Evolutionary conservation across 163 green algal genomes (phyloP).

Genomic region (Scenedesmus sp.): DNA sequence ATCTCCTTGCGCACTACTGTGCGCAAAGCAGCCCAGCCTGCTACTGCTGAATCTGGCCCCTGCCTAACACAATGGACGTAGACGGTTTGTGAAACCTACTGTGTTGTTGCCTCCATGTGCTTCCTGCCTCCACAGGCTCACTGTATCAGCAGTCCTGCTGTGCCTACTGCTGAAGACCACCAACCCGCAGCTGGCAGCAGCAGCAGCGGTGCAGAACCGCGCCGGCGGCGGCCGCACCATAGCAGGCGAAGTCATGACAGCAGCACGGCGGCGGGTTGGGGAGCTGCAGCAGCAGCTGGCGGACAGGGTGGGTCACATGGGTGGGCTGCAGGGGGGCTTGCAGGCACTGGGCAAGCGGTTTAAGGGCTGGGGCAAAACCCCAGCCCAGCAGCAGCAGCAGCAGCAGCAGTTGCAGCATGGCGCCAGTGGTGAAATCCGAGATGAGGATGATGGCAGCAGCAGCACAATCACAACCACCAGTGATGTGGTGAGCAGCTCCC

Average conservation of each 20-base stretch:
- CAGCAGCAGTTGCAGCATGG: slow-evolving; percentile 1
- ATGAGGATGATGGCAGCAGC: background rate
- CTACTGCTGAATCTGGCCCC: no score
- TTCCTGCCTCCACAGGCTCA: slow-evolving; percentile 12
- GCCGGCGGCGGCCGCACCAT: background rate
- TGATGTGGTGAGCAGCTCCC: background rate
- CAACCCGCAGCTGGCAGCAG: slow-evolving; percentile 17
- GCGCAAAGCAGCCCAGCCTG: no score
- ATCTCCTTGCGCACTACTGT: no score
- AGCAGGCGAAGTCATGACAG: slow-evolving; percentile 1
- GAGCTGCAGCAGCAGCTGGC: slow-evolving; percentile 43
- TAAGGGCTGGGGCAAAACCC: background rate
- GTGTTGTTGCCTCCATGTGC: background rate
- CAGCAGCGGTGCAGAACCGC: slow-evolving; percentile 35
- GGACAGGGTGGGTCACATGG: slow-evolving; percentile 10
- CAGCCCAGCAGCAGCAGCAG: background rate
- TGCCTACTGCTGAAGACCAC: slow-evolving; percentile 40
- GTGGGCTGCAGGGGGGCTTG: slow-evolving; percentile 13
- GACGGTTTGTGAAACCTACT: no score
- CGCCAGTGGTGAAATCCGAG: background rate
- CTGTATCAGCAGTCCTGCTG: slow-evolving; percentile 8
- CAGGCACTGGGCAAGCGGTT: slow-evolving; percentile 5
- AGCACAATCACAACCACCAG: slow-evolving; percentile 3
- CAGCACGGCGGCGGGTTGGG: background rate
- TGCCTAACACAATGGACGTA: no score